Percentiles rank a stretch among this genome's conserved stretches.
phyloP scores from a whole-genome alignment of 495 filamentous ascomycete genomes.

The Neurospora pannonica region DNA sequence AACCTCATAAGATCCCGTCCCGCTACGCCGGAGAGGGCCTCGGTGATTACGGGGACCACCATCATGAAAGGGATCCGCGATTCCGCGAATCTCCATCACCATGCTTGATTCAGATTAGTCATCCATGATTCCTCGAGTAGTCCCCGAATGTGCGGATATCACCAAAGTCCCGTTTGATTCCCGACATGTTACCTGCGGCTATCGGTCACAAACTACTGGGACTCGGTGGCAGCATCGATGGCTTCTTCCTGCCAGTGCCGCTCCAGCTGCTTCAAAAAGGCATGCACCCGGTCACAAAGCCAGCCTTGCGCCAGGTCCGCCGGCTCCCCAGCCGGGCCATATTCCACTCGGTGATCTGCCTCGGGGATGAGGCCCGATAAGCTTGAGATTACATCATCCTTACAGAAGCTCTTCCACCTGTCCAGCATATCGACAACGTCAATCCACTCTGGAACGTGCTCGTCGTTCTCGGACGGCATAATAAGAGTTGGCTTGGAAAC shows the following conservation, averaged over 20 bases:
- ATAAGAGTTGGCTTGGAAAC: constrained; percentile 48
- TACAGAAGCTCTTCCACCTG: constrained; percentile 45
- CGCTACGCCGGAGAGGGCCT: neutral
- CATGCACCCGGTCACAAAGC: constrained; percentile 27
- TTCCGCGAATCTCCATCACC: neutral
- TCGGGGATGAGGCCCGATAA: constrained; percentile 34
- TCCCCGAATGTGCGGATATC: neutral
- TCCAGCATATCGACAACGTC: constrained; percentile 56
- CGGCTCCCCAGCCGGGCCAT: constrained; percentile 3
- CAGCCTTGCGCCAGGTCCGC: constrained; percentile 20
- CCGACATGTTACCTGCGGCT: neutral
- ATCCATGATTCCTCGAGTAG: neutral
- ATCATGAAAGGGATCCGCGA: neutral
- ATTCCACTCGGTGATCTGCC: constrained; percentile 32
- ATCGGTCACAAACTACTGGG: neutral
- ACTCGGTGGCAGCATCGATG: neutral
- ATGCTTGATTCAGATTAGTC: neutral
- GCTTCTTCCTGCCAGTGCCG: neutral
- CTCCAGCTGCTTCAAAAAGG: constrained; percentile 23
- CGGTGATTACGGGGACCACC: neutral
- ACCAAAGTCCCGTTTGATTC: neutral
- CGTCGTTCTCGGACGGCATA: constrained; percentile 63
- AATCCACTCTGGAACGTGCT: constrained; percentile 52
- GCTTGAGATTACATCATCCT: constrained; percentile 27
- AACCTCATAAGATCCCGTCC: neutral